Evolutionary conservation across 2,329 filamentous ascomycete genomes (phyloP), one percentile per base, ranked within the genome.

Genomic region (Aspergillus eucalypticola): DNA sequence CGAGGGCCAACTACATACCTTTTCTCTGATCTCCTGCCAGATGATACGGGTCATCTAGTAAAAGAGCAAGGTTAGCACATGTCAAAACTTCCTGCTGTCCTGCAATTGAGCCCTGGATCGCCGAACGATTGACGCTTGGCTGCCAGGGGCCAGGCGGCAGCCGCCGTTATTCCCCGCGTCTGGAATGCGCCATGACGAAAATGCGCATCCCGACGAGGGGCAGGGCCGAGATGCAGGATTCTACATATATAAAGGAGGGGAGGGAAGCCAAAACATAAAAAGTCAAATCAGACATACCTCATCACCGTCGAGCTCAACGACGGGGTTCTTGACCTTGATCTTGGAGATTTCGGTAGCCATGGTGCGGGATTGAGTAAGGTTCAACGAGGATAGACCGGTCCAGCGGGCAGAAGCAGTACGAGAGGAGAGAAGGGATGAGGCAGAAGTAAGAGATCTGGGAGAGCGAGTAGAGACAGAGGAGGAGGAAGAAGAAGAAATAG

Each of bases 271-370:
- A 56, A 3, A 56, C 19, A 32, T 38, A 41, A 41, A 54, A 54
- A 11, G 46, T 8, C 13, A 49, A 32, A 27, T 51, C 32, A 35
- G 4, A 59, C 74, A 61, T 76, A 78, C 77, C 75, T 89, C 87
- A 78, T 89, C 86, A 74, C 94, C 94, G 78, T 98, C 94, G 73
- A 98, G 87, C 84, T 98, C 95, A 78, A 99, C 95, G 77, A 99
- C 89, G 67, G 95, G 95, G 81, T 96, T 98, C 88, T 96, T 93
- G 84, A 99, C 95, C 87, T 96, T 95, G 86, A 98, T 98, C 89
- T 98, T 99, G 74, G 86, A 83, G 70, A 84, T 73, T 61, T 73
- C 74, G 62, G 74, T 72, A 58, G 79, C 73, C 76, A 82, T 82
- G 57, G 72, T 82, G 75, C 82, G 78, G 56, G 69, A 70, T 65